These are phyloP conservation scores for Esteya vermicola DNA, from an alignment of 2,329 filamentous ascomycete genomes.

Conservation along the genomic window DNA sequence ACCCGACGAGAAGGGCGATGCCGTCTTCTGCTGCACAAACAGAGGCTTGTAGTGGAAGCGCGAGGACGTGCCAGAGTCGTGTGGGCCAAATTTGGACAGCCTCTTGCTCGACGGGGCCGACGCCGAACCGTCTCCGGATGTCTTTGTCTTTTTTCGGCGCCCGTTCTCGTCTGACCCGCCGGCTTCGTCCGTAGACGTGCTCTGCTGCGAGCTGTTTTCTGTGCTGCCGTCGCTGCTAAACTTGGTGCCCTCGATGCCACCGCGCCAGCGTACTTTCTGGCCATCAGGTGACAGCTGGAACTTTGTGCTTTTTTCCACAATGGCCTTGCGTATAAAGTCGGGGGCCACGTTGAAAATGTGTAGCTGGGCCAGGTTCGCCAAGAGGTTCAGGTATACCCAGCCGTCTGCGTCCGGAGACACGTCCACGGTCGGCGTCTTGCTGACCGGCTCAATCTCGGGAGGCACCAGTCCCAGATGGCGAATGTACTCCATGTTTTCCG, in stretches of 20 bases:
- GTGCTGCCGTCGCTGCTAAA: constrained; percentile 48
- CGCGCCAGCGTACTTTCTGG: constrained; percentile 67
- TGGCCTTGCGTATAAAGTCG: constrained; percentile 59
- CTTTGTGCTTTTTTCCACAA: constrained; percentile 55
- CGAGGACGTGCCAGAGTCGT: constrained; percentile 24
- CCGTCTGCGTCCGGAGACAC: constrained; percentile 52
- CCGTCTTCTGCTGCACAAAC: constrained; percentile 37
- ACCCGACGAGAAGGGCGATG: constrained; percentile 30
- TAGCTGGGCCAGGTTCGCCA: constrained; percentile 70
- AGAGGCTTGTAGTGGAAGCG: constrained; percentile 51
- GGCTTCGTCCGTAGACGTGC: constrained; percentile 34
- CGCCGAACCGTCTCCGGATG: constrained; percentile 19
- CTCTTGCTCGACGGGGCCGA: constrained; percentile 21
- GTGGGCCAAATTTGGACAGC: constrained; percentile 24
- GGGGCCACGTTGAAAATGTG: constrained; percentile 75
- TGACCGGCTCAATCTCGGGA: constrained; percentile 34
- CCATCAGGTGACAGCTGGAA: constrained; percentile 69
- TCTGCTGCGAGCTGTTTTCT: constrained; percentile 30
- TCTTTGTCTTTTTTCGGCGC: constrained; percentile 32
- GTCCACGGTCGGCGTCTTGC: constrained; percentile 23
- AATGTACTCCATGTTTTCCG: constrained; percentile 69
- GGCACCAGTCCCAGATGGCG: constrained; percentile 56
- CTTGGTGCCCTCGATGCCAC: constrained; percentile 48
- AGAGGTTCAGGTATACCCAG: constrained; percentile 71
- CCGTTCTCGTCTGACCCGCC: constrained; percentile 26